phyloP scores from a whole-genome alignment of 345 rosid genomes.

The Erysimum cheiranthoides region DNA sequence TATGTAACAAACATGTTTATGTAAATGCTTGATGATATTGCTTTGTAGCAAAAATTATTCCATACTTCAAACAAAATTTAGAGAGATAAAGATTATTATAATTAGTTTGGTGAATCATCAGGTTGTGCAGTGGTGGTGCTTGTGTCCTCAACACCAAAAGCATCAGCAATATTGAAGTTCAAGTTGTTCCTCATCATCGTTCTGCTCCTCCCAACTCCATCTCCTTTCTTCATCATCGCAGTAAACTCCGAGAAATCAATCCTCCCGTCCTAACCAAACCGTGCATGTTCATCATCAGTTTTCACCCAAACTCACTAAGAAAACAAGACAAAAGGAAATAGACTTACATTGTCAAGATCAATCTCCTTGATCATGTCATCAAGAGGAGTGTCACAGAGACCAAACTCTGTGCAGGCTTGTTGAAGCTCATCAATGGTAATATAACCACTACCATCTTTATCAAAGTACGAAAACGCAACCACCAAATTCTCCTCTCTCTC shows the following conservation, averaged over 20 bases:
- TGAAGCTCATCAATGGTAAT: slow-evolving; percentile 94
- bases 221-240: slow-evolving; percentile 87
- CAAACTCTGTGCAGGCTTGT: slow-evolving; percentile 92
- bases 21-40: slow-evolving; percentile 23
- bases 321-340: not conserved
- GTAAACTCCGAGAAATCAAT: slow-evolving; percentile 88
- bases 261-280: slow-evolving; percentile 68
- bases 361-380: slow-evolving; percentile 88
- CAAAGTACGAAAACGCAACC: slow-evolving; percentile 89
- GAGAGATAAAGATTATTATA: not conserved
- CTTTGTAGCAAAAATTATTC: slow-evolving; percentile 32
- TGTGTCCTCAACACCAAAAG: slow-evolving; percentile 53
- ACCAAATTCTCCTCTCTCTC: slow-evolving; percentile 88
- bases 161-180: slow-evolving; percentile 77
- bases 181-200: slow-evolving; percentile 85
- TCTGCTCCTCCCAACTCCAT: slow-evolving; percentile 68
- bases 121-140: slow-evolving; percentile 31
- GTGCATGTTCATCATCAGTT: not conserved
- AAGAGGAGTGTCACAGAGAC: slow-evolving; percentile 76
- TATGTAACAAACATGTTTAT: slow-evolving; percentile 27
- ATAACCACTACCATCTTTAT: slow-evolving; percentile 91
- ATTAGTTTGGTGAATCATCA: slow-evolving; percentile 33
- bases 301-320: not conserved
- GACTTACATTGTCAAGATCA: slow-evolving; percentile 90
- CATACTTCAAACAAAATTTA: slow-evolving; percentile 17